phyloP scores from a whole-genome alignment of 2,329 filamentous ascomycete species.

The Ophiostoma sp. region DNA sequence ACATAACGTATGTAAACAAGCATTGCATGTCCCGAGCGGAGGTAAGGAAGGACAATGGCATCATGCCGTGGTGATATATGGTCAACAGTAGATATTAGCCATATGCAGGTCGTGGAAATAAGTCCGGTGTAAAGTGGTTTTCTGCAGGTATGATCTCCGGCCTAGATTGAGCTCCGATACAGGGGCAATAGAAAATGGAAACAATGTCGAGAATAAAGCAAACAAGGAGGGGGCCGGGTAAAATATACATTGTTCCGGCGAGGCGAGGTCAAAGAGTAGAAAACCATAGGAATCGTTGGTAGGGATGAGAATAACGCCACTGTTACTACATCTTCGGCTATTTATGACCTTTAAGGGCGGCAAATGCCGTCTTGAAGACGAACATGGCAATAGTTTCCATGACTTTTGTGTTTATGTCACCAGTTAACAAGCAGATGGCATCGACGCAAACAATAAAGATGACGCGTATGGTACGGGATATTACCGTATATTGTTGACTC shows the following conservation, averaged over 20 bases:
- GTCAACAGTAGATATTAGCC: neutral
- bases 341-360: neutral
- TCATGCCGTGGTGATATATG: neutral
- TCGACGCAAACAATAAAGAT: neutral
- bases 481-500: no score
- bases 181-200: no score
- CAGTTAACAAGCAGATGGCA: neutral
- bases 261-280: neutral
- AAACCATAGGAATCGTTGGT: no score
- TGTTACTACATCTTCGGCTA: neutral
- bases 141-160: neutral
- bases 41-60: neutral
- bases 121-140: constrained; percentile 7
- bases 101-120: neutral
- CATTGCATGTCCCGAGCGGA: neutral
- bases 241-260: neutral
- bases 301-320: neutral
- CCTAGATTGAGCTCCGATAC: neutral
- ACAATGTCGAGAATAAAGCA: neutral
- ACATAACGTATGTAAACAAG: neutral
- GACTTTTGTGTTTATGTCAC: no score
- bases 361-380: neutral
- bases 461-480: neutral
- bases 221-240: constrained; percentile 1
- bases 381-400: neutral